A percentile compares a stretch with the other conserved stretches of the same genome.
Evolutionary conservation across 805 yeast species (phyloP).

Genomic region (Teunomyces atbi): DNA sequence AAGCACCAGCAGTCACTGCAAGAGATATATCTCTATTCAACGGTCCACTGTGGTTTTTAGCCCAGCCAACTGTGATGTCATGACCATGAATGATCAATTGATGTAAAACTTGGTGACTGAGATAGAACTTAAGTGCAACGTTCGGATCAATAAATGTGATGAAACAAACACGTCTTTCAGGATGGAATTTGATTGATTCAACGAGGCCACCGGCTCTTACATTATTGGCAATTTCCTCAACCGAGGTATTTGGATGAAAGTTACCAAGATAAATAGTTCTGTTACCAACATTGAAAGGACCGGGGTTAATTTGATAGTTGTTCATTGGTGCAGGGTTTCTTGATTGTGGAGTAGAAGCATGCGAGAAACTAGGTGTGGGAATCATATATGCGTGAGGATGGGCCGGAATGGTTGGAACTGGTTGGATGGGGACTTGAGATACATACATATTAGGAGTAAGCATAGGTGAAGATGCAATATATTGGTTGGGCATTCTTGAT

Average conservation of each 20-base stretch:
- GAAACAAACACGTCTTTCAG: constrained; percentile 60
- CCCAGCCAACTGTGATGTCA: constrained; percentile 71
- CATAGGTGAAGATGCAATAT: constrained; percentile 2
- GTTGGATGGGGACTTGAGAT: neutral
- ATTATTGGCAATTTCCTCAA: constrained; percentile 73
- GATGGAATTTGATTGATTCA: constrained; percentile 53
- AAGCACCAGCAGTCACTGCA: constrained; percentile 72
- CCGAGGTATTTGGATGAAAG: constrained; percentile 59
- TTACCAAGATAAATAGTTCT: constrained; percentile 71
- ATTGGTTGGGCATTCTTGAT: neutral
- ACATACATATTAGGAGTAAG: constrained; percentile 1
- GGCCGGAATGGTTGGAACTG: neutral
- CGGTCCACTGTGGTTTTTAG: constrained; percentile 62
- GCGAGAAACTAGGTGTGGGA: neutral
- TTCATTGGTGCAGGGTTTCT: neutral
- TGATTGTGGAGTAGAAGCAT: neutral
- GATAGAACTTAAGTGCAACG: constrained; percentile 65
- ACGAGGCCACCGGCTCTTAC: constrained; percentile 74
- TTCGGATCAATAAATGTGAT: constrained; percentile 64
- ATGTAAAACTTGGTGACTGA: constrained; percentile 54
- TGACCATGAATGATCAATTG: constrained; percentile 62
- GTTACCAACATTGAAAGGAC: constrained; percentile 44
- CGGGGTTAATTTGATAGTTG: constrained; percentile 11
- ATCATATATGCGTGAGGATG: constrained; percentile 5
- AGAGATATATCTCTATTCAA: constrained; percentile 51